Evolutionary conservation across 176 grass and related monocot genomes (phyloP).

Genomic region (Oropetium thomaeum): DNA sequence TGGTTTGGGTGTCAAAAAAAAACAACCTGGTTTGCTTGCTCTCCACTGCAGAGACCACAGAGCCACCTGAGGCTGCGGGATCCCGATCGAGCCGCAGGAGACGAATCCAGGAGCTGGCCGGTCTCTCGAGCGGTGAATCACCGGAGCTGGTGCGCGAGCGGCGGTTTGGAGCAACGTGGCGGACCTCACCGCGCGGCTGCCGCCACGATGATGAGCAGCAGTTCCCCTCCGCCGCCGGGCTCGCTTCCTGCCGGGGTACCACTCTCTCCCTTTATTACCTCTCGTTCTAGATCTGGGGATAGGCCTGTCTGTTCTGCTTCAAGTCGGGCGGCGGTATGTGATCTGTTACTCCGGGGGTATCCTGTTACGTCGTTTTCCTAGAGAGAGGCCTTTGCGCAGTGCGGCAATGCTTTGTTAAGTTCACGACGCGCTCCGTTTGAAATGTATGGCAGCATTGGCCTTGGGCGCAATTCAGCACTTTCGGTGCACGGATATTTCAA

Average conservation of each 20-base stretch:
- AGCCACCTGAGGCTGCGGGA: background rate
- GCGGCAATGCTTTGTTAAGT: background rate
- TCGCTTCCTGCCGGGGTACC: constrained; percentile 34
- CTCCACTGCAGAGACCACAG: background rate
- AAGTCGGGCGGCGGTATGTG: background rate
- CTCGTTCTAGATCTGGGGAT: constrained; percentile 29
- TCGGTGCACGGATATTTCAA: background rate
- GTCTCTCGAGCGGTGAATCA: background rate
- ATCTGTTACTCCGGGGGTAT: background rate
- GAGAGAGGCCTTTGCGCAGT: background rate
- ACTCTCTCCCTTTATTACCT: background rate
- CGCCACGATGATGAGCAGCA: constrained; percentile 41
- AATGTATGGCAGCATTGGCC: background rate
- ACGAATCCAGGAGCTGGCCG: background rate
- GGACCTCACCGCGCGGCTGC: constrained; percentile 1
- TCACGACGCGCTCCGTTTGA: background rate
- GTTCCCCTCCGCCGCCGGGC: constrained; percentile 12
- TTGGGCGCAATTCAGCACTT: background rate
- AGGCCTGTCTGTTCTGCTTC: background rate
- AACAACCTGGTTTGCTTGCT: constrained; percentile 26
- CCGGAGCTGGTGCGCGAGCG: background rate
- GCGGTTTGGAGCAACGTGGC: background rate
- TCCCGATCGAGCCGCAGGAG: background rate
- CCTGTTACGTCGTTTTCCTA: background rate
- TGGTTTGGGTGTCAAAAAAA: too few relatives aligned